Evolutionary conservation across 2,329 filamentous ascomycete genomes (phyloP), one percentile per base, ranked within the genome.

Genomic region (Talaromyces albobiverticillius): DNA sequence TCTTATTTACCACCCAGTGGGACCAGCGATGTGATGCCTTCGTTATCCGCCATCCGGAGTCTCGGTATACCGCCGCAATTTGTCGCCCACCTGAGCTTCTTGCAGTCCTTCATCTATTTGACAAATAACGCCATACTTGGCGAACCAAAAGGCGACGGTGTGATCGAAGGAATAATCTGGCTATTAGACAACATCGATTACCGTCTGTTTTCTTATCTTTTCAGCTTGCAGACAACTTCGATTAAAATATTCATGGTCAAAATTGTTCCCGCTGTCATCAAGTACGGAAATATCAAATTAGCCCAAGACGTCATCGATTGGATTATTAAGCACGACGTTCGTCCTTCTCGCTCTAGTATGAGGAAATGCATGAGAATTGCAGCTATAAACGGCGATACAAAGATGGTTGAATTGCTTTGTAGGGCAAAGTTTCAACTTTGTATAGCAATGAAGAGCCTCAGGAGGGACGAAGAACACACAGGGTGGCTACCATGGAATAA

Each of bases 161-260:
- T 54, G 16, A 13, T 11, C 9, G 22, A 49, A 45, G 38, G 38
- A 13, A 5, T 54, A 3, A 16, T 38, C 3, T 38, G 38, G 18
- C 4, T 54, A 16, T 45, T 11, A 14, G 11, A 6, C 3, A 49
- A n/a, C 10, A 31, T 49, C 4, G 22, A 22, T n/a, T 13, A 22
- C 10, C 22, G 11, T n/a, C 18, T 54, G 11, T 25, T 49, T 22
- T 26, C 4, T n/a, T 13, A 34, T 2, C 22, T 49, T 16, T 20
- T 54, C n/a, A 29, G 22, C 18, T 2, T 3, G 2, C 8, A 54
- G 20, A 22, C 52, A 20, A 26, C 16, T 10, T 7, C 16, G n/a
- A 38, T 50, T 10, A 45, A 13, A 50, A 40, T 16, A 18, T 54
- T 54, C n/a, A 36, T 43, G 45, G 49, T 20, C 11, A 45, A 45